Evolutionary conservation across 2,329 filamentous ascomycete genomes (phyloP), one percentile per base, ranked within the genome.

Genomic region (Plectosphaerella cucumerina): DNA sequence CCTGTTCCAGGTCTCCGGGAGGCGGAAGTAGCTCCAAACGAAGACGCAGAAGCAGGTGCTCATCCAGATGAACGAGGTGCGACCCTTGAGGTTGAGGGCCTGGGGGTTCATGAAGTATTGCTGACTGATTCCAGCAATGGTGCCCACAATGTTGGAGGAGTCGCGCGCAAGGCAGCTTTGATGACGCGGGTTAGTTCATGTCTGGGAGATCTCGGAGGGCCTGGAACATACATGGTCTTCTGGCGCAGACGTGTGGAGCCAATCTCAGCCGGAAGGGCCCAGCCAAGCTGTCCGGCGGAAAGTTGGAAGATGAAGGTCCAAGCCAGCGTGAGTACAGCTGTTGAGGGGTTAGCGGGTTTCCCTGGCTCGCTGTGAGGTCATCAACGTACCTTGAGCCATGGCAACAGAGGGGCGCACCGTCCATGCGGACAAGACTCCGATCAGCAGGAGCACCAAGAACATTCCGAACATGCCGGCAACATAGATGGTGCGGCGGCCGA

Each of bases 401-500:
- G 57, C 56, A 5, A 68, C 73, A 42, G 45, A 47, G 5, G 33
- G 20, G 17, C 35, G 21, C 18, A 33, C 39, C 5, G 45, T 47
- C 45, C 45, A 67, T 67, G 66, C 31, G 63, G 66, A 11, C 65
- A 64, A 54, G 46, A 74, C 65, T 9, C 73, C 74, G 33, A 78
- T 71, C 12, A 65, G 60, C 53, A 68, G 65, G 4, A 77, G 66
- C 15, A 75, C 66, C 4, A 63, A 50, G 1, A 66, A 59, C 17
- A 76, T 60, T 15, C 61, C 58, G 3, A 68, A 66, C 48, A 74
- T 66, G 3, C 74, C 74, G 1, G 52, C 54, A 10, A 75, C 59
- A 59, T 70, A 75, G 51, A 76, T 70, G 1, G 62, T 67, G 17
- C 73, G 65, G 14, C 74, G 70, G 20, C 74, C 74, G 35, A 65